A percentile compares a stretch with the other conserved stretches of the same genome.
phyloP scores from a whole-genome alignment of 805 yeast genomes.

The Lachancea fermentati region DNA sequence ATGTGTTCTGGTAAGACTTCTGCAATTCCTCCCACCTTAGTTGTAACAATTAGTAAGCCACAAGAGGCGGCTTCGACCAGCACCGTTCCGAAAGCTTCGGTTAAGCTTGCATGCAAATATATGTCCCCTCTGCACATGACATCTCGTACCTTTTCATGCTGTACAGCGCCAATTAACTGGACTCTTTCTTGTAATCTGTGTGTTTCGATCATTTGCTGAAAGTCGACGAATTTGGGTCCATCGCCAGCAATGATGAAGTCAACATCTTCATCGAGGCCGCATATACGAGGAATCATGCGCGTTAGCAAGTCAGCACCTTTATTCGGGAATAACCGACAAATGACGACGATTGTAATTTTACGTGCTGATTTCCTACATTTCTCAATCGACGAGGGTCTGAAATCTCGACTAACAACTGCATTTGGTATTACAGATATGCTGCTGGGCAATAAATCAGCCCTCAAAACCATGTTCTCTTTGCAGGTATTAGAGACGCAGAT shows the following conservation, averaged over 20 bases:
- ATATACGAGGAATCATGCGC: conserved; percentile 79
- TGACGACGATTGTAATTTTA: conserved; percentile 77
- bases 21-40: conserved; percentile 96
- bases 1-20: conserved; percentile 90
- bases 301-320: conserved; percentile 90
- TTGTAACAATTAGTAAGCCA: conserved; percentile 87
- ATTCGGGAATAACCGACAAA: conserved; percentile 88
- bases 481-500: conserved; percentile 97
- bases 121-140: conserved; percentile 93
- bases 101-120: conserved; percentile 85
- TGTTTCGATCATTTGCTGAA: conserved; percentile 92
- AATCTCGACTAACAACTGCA: conserved; percentile 84
- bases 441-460: conserved; percentile 77
- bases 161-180: conserved; percentile 74
- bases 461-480: conserved; percentile 86
- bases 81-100: conserved; percentile 98
- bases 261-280: conserved; percentile 55
- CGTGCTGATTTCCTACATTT: conserved; percentile 21
- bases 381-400: conserved; percentile 41
- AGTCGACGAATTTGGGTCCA: conserved; percentile 90
- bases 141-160: conserved; percentile 89
- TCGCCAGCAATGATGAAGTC: conserved; percentile 89
- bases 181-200: conserved; percentile 84
- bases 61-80: conserved; percentile 97
- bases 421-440: conserved; percentile 89